Evolutionary conservation across 2,329 filamentous ascomycete genomes (phyloP).

Genomic region (Penicillium psychrosexuale): DNA sequence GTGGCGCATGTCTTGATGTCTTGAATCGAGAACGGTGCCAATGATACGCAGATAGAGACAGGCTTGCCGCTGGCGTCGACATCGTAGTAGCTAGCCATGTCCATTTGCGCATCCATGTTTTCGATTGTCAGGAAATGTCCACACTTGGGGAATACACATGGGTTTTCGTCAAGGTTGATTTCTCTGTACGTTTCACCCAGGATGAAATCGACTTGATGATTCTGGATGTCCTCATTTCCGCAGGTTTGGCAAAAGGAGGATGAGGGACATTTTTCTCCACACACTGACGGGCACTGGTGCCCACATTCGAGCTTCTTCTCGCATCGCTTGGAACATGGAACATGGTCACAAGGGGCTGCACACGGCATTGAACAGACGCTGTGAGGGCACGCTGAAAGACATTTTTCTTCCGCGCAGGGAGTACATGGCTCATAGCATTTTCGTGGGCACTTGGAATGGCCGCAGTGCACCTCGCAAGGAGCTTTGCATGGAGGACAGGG

Average conservation of each 20-base stretch:
- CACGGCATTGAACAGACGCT: slow-evolving; percentile 55
- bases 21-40: slow-evolving; percentile 51
- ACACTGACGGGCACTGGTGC: slow-evolving; percentile 64
- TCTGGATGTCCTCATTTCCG: slow-evolving; percentile 42
- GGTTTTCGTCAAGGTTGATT: slow-evolving; percentile 57
- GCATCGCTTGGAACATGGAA: slow-evolving; percentile 64
- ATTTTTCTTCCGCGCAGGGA: slow-evolving; percentile 57
- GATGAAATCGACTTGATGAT: slow-evolving; percentile 56
- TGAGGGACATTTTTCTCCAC: slow-evolving; percentile 61
- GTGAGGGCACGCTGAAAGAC: slow-evolving; percentile 57
- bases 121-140: slow-evolving; percentile 61
- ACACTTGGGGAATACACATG: slow-evolving; percentile 61
- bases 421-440: slow-evolving; percentile 59
- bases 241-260: slow-evolving; percentile 57
- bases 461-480: slow-evolving; percentile 56
- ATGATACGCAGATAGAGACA: slow-evolving; percentile 22
- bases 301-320: slow-evolving; percentile 53
- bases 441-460: slow-evolving; percentile 55
- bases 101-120: slow-evolving; percentile 61
- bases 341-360: slow-evolving; percentile 63
- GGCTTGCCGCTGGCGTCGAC: slow-evolving; percentile 27
- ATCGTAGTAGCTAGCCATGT: slow-evolving; percentile 42
- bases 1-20: slow-evolving; percentile 55
- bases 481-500: slow-evolving; percentile 29
- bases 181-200: slow-evolving; percentile 55